These are phyloP conservation scores for Lactarius sanguifluus DNA, from an alignment of 768 basidiomycete genomes.

Conservation along the genomic window DNA sequence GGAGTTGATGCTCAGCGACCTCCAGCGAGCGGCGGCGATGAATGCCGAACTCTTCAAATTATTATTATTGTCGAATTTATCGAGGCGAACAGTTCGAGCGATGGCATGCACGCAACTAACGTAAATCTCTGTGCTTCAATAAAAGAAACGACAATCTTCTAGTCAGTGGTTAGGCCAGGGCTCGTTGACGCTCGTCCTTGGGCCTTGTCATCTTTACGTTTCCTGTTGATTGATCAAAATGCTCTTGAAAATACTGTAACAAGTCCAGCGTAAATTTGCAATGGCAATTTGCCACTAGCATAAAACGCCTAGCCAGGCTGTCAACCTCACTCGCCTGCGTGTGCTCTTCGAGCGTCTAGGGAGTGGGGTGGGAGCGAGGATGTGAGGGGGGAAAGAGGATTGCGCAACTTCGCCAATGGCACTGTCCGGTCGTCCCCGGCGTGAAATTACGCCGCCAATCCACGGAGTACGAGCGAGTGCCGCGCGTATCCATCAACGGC, in stretches of 20 bases:
- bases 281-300: background rate
- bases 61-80: background rate
- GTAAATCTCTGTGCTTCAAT: background rate
- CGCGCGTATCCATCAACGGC: background rate
- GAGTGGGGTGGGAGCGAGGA: background rate
- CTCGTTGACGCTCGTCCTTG: background rate
- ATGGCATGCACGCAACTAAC: background rate
- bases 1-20: slow-evolving; percentile 27
- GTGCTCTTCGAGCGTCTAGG: background rate
- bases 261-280: background rate
- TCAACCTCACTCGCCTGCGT: background rate
- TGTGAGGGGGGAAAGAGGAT: background rate
- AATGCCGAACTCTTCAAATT: background rate
- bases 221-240: background rate
- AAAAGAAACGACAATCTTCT: background rate
- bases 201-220: background rate
- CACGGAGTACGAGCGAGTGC: background rate
- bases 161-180: background rate
- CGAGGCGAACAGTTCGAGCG: background rate
- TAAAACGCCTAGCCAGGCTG: background rate
- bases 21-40: slow-evolving; percentile 5
- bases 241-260: background rate
- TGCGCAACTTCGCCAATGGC: background rate
- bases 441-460: background rate
- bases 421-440: background rate